Evolutionary conservation across 2,329 filamentous ascomycete species (phyloP), one percentile per base, ranked within the genome.

Genomic region (Grosmannia huntii): DNA sequence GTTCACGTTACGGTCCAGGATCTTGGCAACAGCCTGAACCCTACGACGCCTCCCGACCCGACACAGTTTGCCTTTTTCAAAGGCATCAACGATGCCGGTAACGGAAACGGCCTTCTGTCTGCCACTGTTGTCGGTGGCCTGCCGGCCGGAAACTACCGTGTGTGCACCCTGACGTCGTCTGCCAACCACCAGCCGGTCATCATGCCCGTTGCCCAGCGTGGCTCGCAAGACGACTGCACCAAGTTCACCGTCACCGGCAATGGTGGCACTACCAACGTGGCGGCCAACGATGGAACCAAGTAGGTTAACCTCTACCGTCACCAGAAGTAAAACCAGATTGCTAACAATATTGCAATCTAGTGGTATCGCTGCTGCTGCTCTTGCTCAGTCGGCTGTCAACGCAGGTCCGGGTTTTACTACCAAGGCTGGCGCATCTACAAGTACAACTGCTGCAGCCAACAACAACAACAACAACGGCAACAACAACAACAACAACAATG

Each of bases 1-100:
- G 79, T 78, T 3, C 81, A 84, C 68, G 71, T 84, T 59, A 80
- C 77, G 28, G 71, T 83, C 27, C 81, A 84, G 67, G 74, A 80
- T 61, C 70, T 80, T 41, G 81, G 80, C 38, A 68, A 69, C 64
- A 70, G 67, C 49, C 65, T 78, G 60, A 80, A 76, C 66, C 80
- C 81, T 1, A 69, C 64, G 3, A 62, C 68, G 9, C 75, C 81
- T 19, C 73, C 79, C 11, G 74, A 83, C 61, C 73, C 82, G 14
- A 70, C 68, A 12, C 68, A 74, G 64, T 83, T 68, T 51, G 68
- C 65, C 33, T 73, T 73, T 63, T 73, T 73, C 67, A 72, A 73
- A 63, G 71, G 72, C 44, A 72, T 73, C 64, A 72, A 73, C 62
- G 70, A 72, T 57, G 65, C 64, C 31, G 71, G 71, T 6, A 68